These are phyloP conservation scores for Gossypium arboreum DNA, from an alignment of 345 rosid species.

Conservation along the genomic window DNA sequence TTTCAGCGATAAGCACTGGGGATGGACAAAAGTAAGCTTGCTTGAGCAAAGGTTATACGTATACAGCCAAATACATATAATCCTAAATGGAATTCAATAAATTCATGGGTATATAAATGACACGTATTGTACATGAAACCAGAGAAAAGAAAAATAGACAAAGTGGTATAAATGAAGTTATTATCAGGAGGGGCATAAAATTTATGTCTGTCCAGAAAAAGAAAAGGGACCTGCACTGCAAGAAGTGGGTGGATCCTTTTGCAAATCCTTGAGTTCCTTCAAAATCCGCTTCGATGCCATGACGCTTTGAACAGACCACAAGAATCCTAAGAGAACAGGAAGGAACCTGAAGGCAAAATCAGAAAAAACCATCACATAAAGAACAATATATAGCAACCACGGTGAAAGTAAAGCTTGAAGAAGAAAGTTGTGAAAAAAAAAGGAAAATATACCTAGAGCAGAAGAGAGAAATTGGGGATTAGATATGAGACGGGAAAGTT, in stretches of 20 bases:
- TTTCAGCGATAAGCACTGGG: neutral
- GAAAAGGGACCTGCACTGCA: conserved; percentile 39
- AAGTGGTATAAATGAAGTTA: neutral
- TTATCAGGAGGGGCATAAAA: neutral
- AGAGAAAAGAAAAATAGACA: neutral
- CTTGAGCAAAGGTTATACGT: neutral
- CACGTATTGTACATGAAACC: neutral
- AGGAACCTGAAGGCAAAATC: neutral
- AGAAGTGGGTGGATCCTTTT: conserved; percentile 47
- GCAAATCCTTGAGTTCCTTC: conserved; percentile 31
- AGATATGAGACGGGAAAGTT: neutral
- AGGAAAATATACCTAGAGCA: neutral
- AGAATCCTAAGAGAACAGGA: neutral
- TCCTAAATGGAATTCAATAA: neutral
- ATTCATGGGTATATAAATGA: neutral
- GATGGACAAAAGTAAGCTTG: neutral
- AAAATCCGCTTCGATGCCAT: conserved; percentile 40
- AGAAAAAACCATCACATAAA: neutral
- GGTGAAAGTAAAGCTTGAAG: neutral
- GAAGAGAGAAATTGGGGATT: neutral
- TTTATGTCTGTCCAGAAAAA: neutral
- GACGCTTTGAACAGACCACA: conserved; percentile 6
- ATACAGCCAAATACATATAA: neutral
- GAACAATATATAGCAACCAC: neutral
- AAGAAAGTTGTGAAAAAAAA: neutral